Evolutionary conservation across 1,284 basidiomycete genomes (phyloP).

Genomic region (Naganishia sp.): DNA sequence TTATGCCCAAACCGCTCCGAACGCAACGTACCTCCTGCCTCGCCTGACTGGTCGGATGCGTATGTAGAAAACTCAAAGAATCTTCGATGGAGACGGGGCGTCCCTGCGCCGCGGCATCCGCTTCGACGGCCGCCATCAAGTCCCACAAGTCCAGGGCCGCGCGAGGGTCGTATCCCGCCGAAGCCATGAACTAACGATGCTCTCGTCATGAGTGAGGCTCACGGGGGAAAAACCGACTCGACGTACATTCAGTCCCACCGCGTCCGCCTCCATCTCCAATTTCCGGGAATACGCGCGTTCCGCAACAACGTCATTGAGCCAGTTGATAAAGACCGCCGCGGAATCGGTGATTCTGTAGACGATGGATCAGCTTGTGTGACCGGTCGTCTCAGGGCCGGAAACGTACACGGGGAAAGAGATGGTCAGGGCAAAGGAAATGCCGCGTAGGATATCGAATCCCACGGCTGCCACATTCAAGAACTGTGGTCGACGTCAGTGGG

Average conservation of each 20-base stretch:
- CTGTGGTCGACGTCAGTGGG: slow-evolving; percentile 35
- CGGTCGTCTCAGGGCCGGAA: slow-evolving; percentile 16
- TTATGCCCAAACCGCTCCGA: not conserved
- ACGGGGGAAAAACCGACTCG: not conserved
- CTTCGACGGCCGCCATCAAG: slow-evolving; percentile 56
- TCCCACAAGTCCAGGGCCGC: slow-evolving; percentile 57
- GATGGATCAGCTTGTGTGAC: not conserved
- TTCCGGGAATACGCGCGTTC: slow-evolving; percentile 58
- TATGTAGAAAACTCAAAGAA: slow-evolving; percentile 53
- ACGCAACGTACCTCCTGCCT: slow-evolving; percentile 47
- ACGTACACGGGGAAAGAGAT: slow-evolving; percentile 57
- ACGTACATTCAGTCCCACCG: slow-evolving; percentile 56
- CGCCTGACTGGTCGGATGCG: slow-evolving; percentile 57
- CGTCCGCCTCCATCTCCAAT: slow-evolving; percentile 59
- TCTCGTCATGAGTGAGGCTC: not conserved
- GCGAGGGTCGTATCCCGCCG: slow-evolving; percentile 58
- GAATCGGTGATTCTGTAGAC: slow-evolving; percentile 54
- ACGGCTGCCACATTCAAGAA: slow-evolving; percentile 58
- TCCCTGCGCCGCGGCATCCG: slow-evolving; percentile 49
- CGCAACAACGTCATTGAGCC: slow-evolving; percentile 57
- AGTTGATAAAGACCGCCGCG: slow-evolving; percentile 56
- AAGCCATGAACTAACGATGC: slow-evolving; percentile 51
- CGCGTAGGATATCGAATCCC: slow-evolving; percentile 58
- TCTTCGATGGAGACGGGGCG: slow-evolving; percentile 45
- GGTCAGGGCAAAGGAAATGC: slow-evolving; percentile 57